These are phyloP conservation scores for Fusarium stilboides DNA, from an alignment of 2,329 filamentous ascomycete genomes.

Conservation along the genomic window DNA sequence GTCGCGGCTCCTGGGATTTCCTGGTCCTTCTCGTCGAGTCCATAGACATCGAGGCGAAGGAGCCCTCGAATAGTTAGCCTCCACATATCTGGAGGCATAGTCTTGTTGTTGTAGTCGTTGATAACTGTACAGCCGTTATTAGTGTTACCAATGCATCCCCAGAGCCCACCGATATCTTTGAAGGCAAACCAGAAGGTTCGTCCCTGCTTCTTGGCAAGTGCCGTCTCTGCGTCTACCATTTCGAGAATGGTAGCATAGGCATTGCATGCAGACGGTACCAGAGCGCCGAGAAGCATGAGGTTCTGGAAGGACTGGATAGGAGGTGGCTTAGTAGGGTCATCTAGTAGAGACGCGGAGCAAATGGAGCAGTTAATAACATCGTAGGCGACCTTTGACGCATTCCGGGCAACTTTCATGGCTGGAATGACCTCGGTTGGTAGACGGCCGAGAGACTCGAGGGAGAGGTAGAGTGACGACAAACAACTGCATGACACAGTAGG, in stretches of 20 bases:
- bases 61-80: conserved; percentile 67
- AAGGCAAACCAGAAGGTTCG: conserved; percentile 63
- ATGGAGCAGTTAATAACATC: conserved; percentile 65
- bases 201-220: conserved; percentile 59
- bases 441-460: conserved; percentile 65
- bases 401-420: conserved; percentile 65
- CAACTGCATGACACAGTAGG: conserved; percentile 62
- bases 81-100: conserved; percentile 69
- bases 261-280: conserved; percentile 71
- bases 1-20: conserved; percentile 27
- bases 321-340: conserved; percentile 54
- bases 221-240: conserved; percentile 68
- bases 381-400: conserved; percentile 65
- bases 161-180: conserved; percentile 64
- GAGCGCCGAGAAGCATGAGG: conserved; percentile 70
- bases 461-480: conserved; percentile 64
- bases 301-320: conserved; percentile 70
- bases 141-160: conserved; percentile 55
- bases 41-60: conserved; percentile 72
- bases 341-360: conserved; percentile 61
- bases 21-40: conserved; percentile 54
- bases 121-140: conserved; percentile 49
- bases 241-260: conserved; percentile 70
- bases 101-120: conserved; percentile 57
- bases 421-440: conserved; percentile 62